phyloP scores from a whole-genome alignment of 306 rosid species.

The Ormosia semicastrata region DNA sequence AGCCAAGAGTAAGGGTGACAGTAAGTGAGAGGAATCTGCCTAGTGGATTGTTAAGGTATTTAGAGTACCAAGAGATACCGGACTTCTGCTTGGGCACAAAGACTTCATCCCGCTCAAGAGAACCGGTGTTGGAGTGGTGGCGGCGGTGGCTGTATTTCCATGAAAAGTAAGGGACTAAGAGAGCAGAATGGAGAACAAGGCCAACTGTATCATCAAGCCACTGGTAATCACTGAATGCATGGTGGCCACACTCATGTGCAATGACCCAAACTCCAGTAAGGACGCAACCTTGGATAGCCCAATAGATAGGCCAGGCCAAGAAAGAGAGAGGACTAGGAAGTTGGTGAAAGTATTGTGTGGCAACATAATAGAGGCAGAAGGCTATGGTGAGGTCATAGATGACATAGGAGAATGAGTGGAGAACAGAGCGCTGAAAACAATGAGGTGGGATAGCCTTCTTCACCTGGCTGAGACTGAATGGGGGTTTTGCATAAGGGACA shows the following conservation, averaged over 20 bases:
- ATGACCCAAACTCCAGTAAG: conserved; percentile 95
- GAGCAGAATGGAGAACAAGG: conserved; percentile 79
- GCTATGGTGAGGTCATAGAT: conserved; percentile 62
- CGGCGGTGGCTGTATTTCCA: conserved; percentile 99
- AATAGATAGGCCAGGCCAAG: conserved; percentile 73
- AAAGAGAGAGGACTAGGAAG: conserved; percentile 49
- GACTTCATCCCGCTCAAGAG: conserved; percentile 89
- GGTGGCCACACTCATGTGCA: conserved; percentile 98
- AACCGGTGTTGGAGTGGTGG: conserved; percentile 90
- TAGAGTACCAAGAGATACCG: conserved; percentile 52
- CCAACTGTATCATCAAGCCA: conserved; percentile 96
- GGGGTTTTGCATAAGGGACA: conserved; percentile 68
- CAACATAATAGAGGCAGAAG: conserved; percentile 50
- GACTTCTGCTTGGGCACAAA: conserved; percentile 82
- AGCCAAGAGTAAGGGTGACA: conserved; percentile 76
- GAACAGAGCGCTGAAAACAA: conserved; percentile 75
- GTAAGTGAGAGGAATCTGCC: conserved; percentile 63
- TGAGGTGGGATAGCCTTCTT: conserved; percentile 88
- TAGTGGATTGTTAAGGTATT: conserved; percentile 77
- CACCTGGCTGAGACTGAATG: conserved; percentile 65
- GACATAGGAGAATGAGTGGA: conserved; percentile 74
- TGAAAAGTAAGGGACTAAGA: conserved; percentile 91
- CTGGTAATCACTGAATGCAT: conserved; percentile 91
- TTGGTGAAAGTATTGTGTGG: conserved; percentile 53
- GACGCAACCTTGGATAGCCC: conserved; percentile 77